Conservation (phyloP, 2,329 filamentous ascomycete species). For the Xylaria multiplex region DNA sequence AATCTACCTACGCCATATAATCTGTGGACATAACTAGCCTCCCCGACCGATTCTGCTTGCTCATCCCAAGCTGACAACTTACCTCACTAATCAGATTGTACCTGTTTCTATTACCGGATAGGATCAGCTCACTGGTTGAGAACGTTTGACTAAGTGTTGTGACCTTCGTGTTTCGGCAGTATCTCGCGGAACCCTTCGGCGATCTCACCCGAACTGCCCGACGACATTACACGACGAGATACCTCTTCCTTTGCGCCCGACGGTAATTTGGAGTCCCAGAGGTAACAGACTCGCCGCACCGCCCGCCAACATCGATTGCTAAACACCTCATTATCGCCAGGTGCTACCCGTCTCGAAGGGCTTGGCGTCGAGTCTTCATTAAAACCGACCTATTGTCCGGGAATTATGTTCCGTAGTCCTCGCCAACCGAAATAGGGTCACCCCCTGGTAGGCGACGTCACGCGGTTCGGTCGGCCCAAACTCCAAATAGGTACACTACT, state of each 20-base stretch:
- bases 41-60: conserved; percentile 13
- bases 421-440: conserved; percentile 23
- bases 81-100: conserved; percentile 5
- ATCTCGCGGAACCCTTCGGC: conserved; percentile 15
- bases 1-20: not conserved
- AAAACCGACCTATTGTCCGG: not conserved
- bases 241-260: conserved; percentile 9
- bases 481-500: conserved; percentile 3
- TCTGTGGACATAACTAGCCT: conserved; percentile 2
- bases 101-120: conserved; percentile 3
- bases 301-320: not conserved
- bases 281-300: not conserved
- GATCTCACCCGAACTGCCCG: conserved; percentile 16
- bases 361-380: conserved; percentile 13
- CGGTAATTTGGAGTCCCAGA: not conserved
- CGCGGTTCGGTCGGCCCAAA: conserved; percentile 18
- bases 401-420: conserved; percentile 30
- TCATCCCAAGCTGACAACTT: conserved; percentile 7
- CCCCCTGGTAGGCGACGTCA: conserved; percentile 15
- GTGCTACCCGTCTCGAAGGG: not conserved
- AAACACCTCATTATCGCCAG: not conserved
- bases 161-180: not conserved
- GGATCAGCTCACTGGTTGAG: conserved; percentile 11
- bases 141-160: conserved; percentile 13
- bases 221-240: conserved; percentile 17